phyloP scores from a whole-genome alignment of 345 rosid species.

The Melaleuca quinquenervia region DNA sequence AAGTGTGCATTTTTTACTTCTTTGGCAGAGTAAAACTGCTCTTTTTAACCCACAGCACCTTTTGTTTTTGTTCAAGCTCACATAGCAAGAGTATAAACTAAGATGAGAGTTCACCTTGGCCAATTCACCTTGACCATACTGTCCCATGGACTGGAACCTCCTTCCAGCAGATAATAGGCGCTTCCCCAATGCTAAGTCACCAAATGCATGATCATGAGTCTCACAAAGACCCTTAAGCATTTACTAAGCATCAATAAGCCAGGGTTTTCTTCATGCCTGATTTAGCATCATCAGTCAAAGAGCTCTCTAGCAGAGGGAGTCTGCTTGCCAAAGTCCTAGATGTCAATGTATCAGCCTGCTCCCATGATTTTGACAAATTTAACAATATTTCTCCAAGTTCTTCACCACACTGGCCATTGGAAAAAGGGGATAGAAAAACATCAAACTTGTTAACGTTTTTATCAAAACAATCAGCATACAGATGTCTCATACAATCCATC shows the following conservation, averaged over 20 bases:
- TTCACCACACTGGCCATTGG: conserved; percentile 55
- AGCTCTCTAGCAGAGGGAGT: conserved; percentile 43
- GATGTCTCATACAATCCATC: neutral
- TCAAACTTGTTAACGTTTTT: neutral
- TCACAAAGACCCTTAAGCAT: conserved; percentile 10
- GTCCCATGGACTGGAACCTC: conserved; percentile 89
- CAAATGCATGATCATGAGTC: conserved; percentile 14
- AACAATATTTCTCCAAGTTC: conserved; percentile 67
- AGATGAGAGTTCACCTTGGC: conserved; percentile 34
- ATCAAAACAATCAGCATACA: neutral
- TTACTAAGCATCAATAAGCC: conserved; percentile 1
- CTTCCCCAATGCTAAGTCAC: conserved; percentile 66
- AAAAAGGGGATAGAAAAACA: neutral
- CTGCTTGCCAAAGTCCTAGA: conserved; percentile 41
- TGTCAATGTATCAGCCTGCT: conserved; percentile 60
- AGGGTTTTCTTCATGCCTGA: conserved; percentile 48
- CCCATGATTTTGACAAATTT: conserved; percentile 82
- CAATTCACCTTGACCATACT: conserved; percentile 84
- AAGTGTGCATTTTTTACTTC: neutral
- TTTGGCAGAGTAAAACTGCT: neutral
- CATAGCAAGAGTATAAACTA: neutral
- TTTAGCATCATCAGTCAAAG: conserved; percentile 38
- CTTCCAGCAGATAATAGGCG: conserved; percentile 75
- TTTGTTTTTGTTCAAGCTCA: neutral
- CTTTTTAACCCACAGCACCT: neutral